phyloP scores from a whole-genome alignment of 179 eudicot species.

The Amaranthus tricolor region DNA sequence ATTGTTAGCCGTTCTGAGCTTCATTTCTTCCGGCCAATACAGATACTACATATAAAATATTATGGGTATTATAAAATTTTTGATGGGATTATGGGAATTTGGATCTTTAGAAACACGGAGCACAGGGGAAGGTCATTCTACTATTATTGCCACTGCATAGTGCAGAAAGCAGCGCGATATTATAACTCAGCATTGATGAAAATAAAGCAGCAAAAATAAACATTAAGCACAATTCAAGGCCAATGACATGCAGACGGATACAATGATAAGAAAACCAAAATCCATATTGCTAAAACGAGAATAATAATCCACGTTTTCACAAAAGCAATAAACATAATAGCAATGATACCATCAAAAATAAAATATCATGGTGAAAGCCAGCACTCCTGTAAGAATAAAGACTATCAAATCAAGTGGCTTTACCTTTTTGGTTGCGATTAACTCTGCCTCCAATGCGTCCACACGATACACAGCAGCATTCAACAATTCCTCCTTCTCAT shows the following conservation, averaged over 20 bases:
- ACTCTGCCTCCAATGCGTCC: constrained; percentile 96
- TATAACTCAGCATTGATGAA: neutral
- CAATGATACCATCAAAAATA: constrained; percentile 8
- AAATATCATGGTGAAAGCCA: neutral
- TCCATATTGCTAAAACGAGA: too few relatives aligned
- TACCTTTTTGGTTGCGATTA: constrained; percentile 98
- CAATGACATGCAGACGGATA: neutral
- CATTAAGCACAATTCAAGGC: neutral
- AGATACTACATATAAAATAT: too few relatives aligned
- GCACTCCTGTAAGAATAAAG: neutral
- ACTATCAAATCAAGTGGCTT: neutral
- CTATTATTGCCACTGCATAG: neutral
- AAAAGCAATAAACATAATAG: too few relatives aligned
- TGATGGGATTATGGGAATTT: too few relatives aligned
- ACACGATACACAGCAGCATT: constrained; percentile 98
- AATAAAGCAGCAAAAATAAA: neutral
- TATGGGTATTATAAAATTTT: too few relatives aligned
- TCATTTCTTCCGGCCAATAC: too few relatives aligned
- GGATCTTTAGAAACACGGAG: neutral
- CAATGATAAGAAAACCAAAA: too few relatives aligned
- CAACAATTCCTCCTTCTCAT: constrained; percentile 89
- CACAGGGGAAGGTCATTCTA: neutral
- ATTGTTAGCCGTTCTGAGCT: too few relatives aligned
- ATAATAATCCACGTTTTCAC: neutral
- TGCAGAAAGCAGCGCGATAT: neutral